Evolutionary conservation across 805 yeast genomes (phyloP), one percentile per base, ranked within the genome.

Genomic region (Saccharomyces cerevisiae): DNA sequence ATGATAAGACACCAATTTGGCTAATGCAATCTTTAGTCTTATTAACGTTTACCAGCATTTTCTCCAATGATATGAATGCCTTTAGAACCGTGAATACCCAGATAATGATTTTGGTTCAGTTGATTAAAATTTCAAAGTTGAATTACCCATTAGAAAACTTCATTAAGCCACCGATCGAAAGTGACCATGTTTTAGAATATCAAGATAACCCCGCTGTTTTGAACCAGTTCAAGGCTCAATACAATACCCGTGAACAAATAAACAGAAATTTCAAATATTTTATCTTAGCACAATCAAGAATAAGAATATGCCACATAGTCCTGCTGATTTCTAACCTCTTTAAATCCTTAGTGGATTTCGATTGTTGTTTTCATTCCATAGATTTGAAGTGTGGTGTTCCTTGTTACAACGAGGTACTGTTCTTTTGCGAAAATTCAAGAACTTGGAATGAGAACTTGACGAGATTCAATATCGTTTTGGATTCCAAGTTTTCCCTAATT

Each of bases 21-120:
- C 71, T 89, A 53, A 83, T 91, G 49, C 98, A 91, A 67, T 81
- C 91, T 4, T 79, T 89, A 66, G 85, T 92, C 0, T 75, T 91
- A 49, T 80, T 90, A 36, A 91, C 89, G 9, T 81, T 89, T 50
- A 87, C 88, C 68, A 96, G 96, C 0, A 77, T 90, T 41, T 89
- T 89, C 73, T 86, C 88, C 51, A 77, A 76, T 56, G 83, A 79
- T 56, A 67, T 73, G 4, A 84, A 83, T 51, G 87, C 86, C 60
- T 89, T 84, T 46, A 84, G 83, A 61, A 85, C 87, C 52, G 89
- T 91, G 53, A 81, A 87, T 4, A 79, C 90, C 31, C 95, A 89
- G 65, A 80, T 89, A 46, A 84, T 84, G 67, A 91, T 95, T 0
- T 76, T 90, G 60, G 83, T 87, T 57, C 84, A 89, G 32, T 72